Percentiles rank a stretch among this genome's conserved stretches.
Conservation (phyloP, 768 basidiomycete species). For the Daedaleopsis sinensis region DNA sequence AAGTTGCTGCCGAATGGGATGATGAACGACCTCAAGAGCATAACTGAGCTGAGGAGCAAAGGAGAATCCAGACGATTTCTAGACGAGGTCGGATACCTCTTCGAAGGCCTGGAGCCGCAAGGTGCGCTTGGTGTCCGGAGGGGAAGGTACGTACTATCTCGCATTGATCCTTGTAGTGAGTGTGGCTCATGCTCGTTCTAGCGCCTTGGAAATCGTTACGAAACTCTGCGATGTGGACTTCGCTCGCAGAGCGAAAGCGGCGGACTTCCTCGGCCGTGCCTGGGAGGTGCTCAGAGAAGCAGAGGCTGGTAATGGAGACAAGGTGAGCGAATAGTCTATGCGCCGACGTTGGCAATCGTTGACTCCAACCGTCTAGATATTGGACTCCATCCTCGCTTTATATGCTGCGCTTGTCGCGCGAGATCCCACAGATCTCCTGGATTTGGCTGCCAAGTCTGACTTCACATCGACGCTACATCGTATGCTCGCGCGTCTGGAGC, state of each 20-base stretch:
- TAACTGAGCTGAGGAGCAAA: conserved; percentile 78
- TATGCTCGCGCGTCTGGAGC: conserved; percentile 25
- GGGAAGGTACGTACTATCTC: conserved; percentile 53
- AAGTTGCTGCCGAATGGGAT: conserved; percentile 51
- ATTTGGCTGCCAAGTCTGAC: conserved; percentile 47
- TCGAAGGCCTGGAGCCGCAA: conserved; percentile 70
- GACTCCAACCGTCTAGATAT: conserved; percentile 43
- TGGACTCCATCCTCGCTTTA: conserved; percentile 64
- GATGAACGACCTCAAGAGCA: conserved; percentile 78
- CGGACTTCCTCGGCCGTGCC: conserved; percentile 69
- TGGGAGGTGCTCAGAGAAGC: conserved; percentile 68
- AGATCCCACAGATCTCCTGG: conserved; percentile 55
- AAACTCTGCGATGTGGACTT: conserved; percentile 79
- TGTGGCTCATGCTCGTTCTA: conserved; percentile 30
- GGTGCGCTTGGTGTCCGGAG: conserved; percentile 60
- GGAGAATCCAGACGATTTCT: conserved; percentile 80
- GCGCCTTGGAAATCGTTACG: conserved; percentile 75
- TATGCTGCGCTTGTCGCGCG: conserved; percentile 66
- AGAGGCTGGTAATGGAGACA: conserved; percentile 63
- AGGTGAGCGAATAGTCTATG: conserved; percentile 46
- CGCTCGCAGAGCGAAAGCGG: conserved; percentile 75
- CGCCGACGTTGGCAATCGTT: not conserved
- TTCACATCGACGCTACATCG: conserved; percentile 31
- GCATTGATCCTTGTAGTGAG: not conserved
- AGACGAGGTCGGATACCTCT: conserved; percentile 84